Evolutionary conservation across 208 protist genomes (phyloP).

Genomic region (Balamuthia mandrillaris): DNA sequence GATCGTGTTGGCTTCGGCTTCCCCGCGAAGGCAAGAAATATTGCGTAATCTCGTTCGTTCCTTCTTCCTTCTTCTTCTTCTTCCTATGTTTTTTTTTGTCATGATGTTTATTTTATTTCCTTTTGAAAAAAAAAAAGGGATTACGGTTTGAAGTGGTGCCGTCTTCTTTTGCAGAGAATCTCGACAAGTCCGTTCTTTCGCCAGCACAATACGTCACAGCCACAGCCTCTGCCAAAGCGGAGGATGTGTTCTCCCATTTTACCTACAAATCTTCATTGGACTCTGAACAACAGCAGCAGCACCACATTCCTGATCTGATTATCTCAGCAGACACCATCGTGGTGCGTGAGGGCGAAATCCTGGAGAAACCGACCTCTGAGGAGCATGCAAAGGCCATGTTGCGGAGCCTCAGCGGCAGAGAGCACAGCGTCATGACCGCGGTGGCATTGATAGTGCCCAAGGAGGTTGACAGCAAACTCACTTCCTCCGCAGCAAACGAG

Average conservation of each 20-base stretch:
- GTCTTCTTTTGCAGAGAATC: slow-evolving; percentile 43
- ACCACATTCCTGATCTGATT: slow-evolving; percentile 3
- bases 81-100: background rate
- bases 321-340: slow-evolving; percentile 60
- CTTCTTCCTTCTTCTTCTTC: background rate
- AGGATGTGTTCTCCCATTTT: background rate
- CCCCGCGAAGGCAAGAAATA: background rate
- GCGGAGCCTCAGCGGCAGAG: background rate
- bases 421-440: slow-evolving; percentile 39
- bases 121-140: background rate
- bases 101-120: background rate
- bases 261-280: background rate
- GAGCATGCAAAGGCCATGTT: slow-evolving; percentile 43
- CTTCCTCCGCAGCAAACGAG: background rate
- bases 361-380: slow-evolving; percentile 49
- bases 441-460: slow-evolving; percentile 20
- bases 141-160: background rate
- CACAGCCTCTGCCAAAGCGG: slow-evolving; percentile 31
- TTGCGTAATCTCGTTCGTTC: background rate
- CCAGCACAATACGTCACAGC: slow-evolving; percentile 2
- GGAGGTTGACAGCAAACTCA: background rate
- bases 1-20: slow-evolving; percentile 28
- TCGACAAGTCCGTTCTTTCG: slow-evolving; percentile 24
- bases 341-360: slow-evolving; percentile 2
- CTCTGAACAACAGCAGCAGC: background rate